These are phyloP conservation scores for Basidioascus undulatus DNA, from an alignment of 768 basidiomycete species.

Conservation along the genomic window DNA sequence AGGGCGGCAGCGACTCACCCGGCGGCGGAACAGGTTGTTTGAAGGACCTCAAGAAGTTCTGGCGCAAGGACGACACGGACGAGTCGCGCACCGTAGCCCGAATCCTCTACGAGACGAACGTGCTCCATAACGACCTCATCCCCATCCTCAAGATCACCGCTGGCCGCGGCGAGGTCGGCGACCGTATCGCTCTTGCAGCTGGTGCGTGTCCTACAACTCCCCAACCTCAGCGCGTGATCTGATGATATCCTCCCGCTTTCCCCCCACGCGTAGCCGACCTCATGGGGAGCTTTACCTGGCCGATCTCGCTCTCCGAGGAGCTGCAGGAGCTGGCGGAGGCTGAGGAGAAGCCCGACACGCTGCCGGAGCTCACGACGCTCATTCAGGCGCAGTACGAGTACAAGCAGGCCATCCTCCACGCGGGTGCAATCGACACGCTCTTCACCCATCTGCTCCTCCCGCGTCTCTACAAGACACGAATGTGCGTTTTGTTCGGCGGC, in stretches of 20 bases:
- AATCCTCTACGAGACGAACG: slow-evolving; percentile 69
- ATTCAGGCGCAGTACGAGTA: slow-evolving; percentile 60
- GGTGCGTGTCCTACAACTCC: slow-evolving; percentile 14
- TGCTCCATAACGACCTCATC: slow-evolving; percentile 64
- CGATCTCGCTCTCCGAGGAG: slow-evolving; percentile 84
- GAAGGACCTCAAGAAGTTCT: slow-evolving; percentile 81
- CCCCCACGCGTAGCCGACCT: slow-evolving; percentile 31
- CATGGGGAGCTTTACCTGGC: slow-evolving; percentile 96
- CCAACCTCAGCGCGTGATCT: neutral
- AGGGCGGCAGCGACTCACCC: neutral
- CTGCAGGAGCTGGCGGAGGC: slow-evolving; percentile 67
- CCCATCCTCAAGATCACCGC: slow-evolving; percentile 63
- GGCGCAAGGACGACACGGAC: slow-evolving; percentile 90
- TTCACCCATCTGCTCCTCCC: slow-evolving; percentile 57
- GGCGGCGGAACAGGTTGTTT: slow-evolving; percentile 34
- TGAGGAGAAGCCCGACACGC: slow-evolving; percentile 43
- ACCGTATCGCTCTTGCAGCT: slow-evolving; percentile 40
- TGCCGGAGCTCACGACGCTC: slow-evolving; percentile 58
- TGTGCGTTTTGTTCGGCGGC: slow-evolving; percentile 13
- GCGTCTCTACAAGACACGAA: slow-evolving; percentile 39
- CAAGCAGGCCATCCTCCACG: slow-evolving; percentile 51
- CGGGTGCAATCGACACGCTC: slow-evolving; percentile 43
- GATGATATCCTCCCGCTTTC: neutral
- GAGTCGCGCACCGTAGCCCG: slow-evolving; percentile 88
- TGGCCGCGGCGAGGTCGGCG: slow-evolving; percentile 39